Base-by-base conservation (phyloP, 73 alveolate genomes). In the Stentor coeruleus region DNA sequence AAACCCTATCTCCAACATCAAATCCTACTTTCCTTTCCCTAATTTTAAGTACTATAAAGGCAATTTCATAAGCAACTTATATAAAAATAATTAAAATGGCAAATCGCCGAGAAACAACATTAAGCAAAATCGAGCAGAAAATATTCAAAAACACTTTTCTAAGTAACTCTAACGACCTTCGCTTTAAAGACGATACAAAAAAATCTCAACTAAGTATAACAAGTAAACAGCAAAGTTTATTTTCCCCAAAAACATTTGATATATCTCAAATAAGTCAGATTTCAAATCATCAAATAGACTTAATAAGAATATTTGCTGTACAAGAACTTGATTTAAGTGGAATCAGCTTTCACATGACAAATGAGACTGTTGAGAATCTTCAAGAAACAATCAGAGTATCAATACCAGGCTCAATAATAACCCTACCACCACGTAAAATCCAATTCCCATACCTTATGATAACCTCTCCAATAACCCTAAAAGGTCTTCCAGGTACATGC, bases 401-500 rank as follows among this genome's bases (percentile, higher is more conserved):
- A 14, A 28, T 36, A 33, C 86, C 90, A 35, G 88, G 84, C 38
- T 35, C 90, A 15, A 74, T 80, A 14, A 77, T 84, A 3, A 31
- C 35, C 3, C 74, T 88, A 3, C 93, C 93, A 11, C 85, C 84
- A 38, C 39, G 84, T 37, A 88, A 88, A 77, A 83, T 88, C 58
- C 40, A 83, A 15, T 82, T 88, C 11, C 90, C 87, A 0, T 49
- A 84, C 35, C 82, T 88, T 59, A 74, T 58, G 11, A 75, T 88
- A 40, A 83, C 82, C 39, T 74, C 82, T 40, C 93, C 93, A 0
- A 80, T 88, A 3, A 59, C 82, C 74, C 40, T 88, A 0, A 26
- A 39, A 76, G 94, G 94, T 33, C 33, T 82, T 0, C 89, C 94
- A 3, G 91, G 91, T 3, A 80, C 91, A 11, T 36, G 73, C 31